These are phyloP conservation scores for Takakia lepidozioides DNA, from an alignment of 225 moss, liverwort and hornwort genomes.

Conservation along the genomic window DNA sequence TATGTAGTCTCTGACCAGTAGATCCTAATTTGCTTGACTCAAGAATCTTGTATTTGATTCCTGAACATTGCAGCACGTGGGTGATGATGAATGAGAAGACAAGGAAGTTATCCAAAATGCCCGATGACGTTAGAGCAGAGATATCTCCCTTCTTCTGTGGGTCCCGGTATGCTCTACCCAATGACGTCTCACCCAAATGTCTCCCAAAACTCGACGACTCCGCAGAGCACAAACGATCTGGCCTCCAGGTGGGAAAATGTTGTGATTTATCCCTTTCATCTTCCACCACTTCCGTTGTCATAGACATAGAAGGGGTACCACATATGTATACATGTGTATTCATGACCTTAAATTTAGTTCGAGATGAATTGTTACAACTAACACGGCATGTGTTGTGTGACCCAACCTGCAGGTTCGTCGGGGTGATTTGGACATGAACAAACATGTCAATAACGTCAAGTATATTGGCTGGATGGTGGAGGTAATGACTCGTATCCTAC, in stretches of 20 bases:
- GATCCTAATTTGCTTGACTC: no score
- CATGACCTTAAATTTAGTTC: no score
- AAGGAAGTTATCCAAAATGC: conserved; percentile 26
- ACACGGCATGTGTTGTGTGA: no score
- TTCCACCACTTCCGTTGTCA: no score
- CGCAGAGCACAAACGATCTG: conserved; percentile 15
- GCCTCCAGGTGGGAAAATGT: conserved; percentile 2
- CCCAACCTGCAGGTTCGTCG: conserved; percentile 28
- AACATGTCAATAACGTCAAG: conserved; percentile 43
- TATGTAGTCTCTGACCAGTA: no score
- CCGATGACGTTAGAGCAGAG: conserved; percentile 25
- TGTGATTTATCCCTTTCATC: no score
- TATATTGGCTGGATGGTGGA: conserved; percentile 38
- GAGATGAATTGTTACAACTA: no score
- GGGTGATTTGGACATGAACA: conserved; percentile 33
- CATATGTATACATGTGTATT: no score
- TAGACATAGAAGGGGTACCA: no score
- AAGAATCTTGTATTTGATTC: no score
- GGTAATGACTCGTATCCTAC: no score
- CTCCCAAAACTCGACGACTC: conserved; percentile 20
- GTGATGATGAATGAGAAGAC: conserved; percentile 35
- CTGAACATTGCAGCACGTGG: conserved; percentile 26
- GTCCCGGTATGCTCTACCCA: conserved; percentile 12
- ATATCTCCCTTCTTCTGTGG: conserved; percentile 19
- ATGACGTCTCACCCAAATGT: conserved; percentile 3